phyloP scores from a whole-genome alignment of 768 basidiomycete genomes.

The Nidula microcarpa region DNA sequence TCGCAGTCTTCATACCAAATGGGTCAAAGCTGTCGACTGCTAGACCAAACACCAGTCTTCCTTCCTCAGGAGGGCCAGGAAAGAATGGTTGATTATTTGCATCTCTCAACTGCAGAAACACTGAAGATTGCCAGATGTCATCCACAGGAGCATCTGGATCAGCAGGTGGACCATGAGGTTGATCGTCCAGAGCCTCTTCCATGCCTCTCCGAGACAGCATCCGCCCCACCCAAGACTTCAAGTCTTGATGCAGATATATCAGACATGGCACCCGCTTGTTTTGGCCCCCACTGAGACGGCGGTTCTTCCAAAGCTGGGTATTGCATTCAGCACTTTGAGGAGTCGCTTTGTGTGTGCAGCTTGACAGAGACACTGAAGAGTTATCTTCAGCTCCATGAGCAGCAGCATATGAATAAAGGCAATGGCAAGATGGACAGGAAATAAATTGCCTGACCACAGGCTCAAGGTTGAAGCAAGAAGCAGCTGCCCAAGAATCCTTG shows the following conservation, averaged over 20 bases:
- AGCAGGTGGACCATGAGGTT: neutral
- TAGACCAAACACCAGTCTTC: constrained; percentile 17
- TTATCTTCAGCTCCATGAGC: neutral
- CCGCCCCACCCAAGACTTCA: constrained; percentile 20
- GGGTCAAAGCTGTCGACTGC: constrained; percentile 24
- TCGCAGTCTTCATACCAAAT: constrained; percentile 18
- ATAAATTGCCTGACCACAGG: constrained; percentile 14
- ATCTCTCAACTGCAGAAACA: constrained; percentile 13
- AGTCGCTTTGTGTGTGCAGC: constrained; percentile 7
- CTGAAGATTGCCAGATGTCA: constrained; percentile 16
- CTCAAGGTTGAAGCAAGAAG: constrained; percentile 13
- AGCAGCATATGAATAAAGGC: constrained; percentile 10
- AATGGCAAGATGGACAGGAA: constrained; percentile 18
- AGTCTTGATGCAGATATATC: constrained; percentile 14
- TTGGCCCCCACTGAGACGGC: neutral
- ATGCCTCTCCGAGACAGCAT: constrained; percentile 19
- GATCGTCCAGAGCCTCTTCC: constrained; percentile 15
- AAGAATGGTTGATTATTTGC: constrained; percentile 15
- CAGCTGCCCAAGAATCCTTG: constrained; percentile 14
- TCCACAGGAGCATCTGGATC: constrained; percentile 1
- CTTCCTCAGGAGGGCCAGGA: constrained; percentile 10
- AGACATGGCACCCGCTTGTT: constrained; percentile 3
- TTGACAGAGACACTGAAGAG: neutral
- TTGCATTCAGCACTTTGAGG: constrained; percentile 9
- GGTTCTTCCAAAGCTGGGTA: constrained; percentile 12